These are phyloP conservation scores for Nigrospora sphaerica DNA, from an alignment of 2,329 filamentous ascomycete species.

Conservation along the genomic window DNA sequence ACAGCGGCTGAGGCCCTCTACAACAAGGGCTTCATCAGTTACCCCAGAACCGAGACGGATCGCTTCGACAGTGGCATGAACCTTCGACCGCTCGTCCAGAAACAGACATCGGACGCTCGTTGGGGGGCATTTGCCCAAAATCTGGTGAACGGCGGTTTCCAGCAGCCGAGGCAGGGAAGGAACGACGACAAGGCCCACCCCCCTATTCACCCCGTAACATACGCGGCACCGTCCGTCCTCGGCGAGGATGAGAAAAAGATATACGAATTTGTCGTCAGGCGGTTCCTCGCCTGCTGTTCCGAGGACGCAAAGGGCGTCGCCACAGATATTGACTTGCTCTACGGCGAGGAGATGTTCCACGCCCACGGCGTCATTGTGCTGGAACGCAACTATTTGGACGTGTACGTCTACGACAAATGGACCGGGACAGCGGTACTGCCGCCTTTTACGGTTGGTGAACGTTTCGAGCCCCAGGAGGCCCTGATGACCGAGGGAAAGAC, in stretches of 20 bases:
- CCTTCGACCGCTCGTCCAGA: slow-evolving; percentile 69
- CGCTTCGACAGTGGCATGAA: slow-evolving; percentile 90
- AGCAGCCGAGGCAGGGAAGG: slow-evolving; percentile 71
- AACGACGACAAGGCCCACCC: slow-evolving; percentile 97
- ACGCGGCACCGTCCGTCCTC: slow-evolving; percentile 58
- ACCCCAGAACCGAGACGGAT: slow-evolving; percentile 94
- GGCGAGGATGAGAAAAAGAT: slow-evolving; percentile 65
- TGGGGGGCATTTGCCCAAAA: slow-evolving; percentile 80
- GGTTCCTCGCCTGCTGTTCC: slow-evolving; percentile 92
- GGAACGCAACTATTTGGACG: slow-evolving; percentile 87
- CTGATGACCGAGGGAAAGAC: slow-evolving; percentile 91
- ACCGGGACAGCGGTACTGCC: slow-evolving; percentile 80
- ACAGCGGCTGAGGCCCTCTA: slow-evolving; percentile 80
- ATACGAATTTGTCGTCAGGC: slow-evolving; percentile 86
- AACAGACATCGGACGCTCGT: slow-evolving; percentile 66
- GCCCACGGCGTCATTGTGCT: slow-evolving; percentile 79
- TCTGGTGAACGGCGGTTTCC: slow-evolving; percentile 69
- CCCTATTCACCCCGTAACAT: slow-evolving; percentile 93
- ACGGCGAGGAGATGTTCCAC: slow-evolving; percentile 76
- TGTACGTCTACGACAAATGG: slow-evolving; percentile 97
- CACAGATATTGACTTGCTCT: slow-evolving; percentile 78
- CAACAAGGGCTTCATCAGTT: slow-evolving; percentile 93
- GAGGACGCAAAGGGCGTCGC: slow-evolving; percentile 84
- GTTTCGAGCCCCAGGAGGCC: slow-evolving; percentile 81
- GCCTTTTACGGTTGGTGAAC: slow-evolving; percentile 69